Base-by-base conservation (phyloP, 2,329 filamentous ascomycete genomes). In the Ciborinia camelliae region DNA sequence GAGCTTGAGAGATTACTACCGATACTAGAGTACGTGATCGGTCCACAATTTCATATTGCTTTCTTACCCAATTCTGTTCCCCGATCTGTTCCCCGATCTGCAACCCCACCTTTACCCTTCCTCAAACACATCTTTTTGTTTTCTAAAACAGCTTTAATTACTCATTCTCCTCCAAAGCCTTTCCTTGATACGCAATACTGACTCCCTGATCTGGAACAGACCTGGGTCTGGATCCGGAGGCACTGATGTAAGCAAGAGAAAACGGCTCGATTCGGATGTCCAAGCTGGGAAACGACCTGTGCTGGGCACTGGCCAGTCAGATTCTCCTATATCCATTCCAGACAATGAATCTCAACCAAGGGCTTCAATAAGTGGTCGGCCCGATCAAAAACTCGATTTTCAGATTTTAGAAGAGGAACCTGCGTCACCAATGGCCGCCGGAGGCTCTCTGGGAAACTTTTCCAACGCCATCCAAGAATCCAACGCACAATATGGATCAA, bases 1-100 rank as follows among this genome's bases (percentile, higher is more conserved):
- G 71, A 75, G 62, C 67, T 75, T 10, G 72, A 75, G 41, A 71
- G 68, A 47, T 58, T 75, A 43, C 66, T 75, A 14, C 73, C 74
- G 9, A 70, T 69, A 2, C 62, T 72, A 50, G 73, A 75, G n/a
- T n/a, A n/a, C n/a, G n/a, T n/a, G n/a, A n/a, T n/a, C n/a, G n/a
- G n/a, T n/a, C n/a, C n/a, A n/a, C n/a, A n/a, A n/a, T n/a, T n/a
- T n/a, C n/a, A n/a, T n/a, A n/a, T n/a, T n/a, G n/a, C n/a, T n/a
- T n/a, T n/a, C n/a, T n/a, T n/a, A n/a, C n/a, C n/a, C n/a, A n/a
- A n/a, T n/a, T n/a, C n/a, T n/a, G n/a, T n/a, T n/a, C n/a, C n/a
- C n/a, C n/a, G n/a, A n/a, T n/a, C n/a, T n/a, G n/a, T n/a, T n/a
- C n/a, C n/a, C n/a, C n/a, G n/a, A n/a, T n/a, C n/a, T n/a, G n/a